Conservation (phyloP, 2,329 filamentous ascomycete genomes). For the Phyllosticta capitalensis region DNA sequence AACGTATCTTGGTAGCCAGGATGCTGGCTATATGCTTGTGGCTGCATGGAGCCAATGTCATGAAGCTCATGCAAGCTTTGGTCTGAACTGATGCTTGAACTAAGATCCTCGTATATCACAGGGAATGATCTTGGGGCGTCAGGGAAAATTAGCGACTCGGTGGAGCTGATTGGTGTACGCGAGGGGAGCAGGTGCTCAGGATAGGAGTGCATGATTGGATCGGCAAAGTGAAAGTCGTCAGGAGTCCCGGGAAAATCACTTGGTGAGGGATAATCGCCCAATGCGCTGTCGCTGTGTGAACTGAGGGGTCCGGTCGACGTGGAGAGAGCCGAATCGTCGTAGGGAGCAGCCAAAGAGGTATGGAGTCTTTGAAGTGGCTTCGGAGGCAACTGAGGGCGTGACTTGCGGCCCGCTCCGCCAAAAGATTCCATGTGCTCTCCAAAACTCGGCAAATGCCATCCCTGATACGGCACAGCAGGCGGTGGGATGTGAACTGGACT, state of each 20-base stretch:
- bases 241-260: constrained; percentile 39
- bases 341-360: constrained; percentile 31
- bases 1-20: constrained; percentile 30
- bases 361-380: constrained; percentile 34
- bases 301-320: constrained; percentile 37
- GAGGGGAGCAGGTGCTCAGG: constrained; percentile 24
- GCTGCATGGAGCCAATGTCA: constrained; percentile 27
- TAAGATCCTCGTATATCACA: constrained; percentile 29
- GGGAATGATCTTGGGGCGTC: constrained; percentile 28
- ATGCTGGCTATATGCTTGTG: constrained; percentile 22
- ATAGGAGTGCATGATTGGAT: constrained; percentile 27
- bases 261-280: constrained; percentile 35
- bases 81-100: constrained; percentile 38
- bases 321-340: constrained; percentile 33
- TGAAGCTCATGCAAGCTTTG: constrained; percentile 36
- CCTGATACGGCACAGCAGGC: constrained; percentile 22
- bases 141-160: constrained; percentile 27
- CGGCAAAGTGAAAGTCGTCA: constrained; percentile 32
- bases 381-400: constrained; percentile 28
- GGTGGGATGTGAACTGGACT: constrained; percentile 33
- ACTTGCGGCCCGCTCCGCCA: constrained; percentile 27
- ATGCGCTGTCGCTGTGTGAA: constrained; percentile 35
- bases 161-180: constrained; percentile 28
- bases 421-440: constrained; percentile 30
- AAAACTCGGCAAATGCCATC: constrained; percentile 30